Evolutionary conservation across 352 stramenopile species (phyloP), one percentile per base, ranked within the genome.

Genomic region (Pythium diclinum): DNA sequence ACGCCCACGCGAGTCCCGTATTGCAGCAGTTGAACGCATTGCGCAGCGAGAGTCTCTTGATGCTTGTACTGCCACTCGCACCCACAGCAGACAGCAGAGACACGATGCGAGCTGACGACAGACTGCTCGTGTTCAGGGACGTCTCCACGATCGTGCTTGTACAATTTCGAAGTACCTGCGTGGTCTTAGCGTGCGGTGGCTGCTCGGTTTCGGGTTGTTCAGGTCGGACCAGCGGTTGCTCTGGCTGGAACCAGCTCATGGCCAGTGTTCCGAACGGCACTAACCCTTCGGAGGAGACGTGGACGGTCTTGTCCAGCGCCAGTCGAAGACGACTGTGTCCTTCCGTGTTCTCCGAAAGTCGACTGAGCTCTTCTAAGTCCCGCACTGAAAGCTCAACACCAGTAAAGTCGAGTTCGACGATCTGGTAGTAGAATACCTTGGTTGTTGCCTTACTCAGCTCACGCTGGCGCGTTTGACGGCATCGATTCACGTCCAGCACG

Each of bases 31-130:
- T 67, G 25, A 78, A 72, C 0, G 63, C 55, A 8, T 66, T 63
- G 17, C 63, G 28, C 0, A 87, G 55, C 4, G 73, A 84, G n/a
- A 87, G 62, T 32, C 21, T 57, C n/a, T 8, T 47, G 9, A 21
- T 5, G 16, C 21, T 44, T 42, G 17, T 6, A 1, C 25, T 40
- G 14, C 40, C 47, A 23, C 25, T 48, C 3, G 32, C 19, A 30
- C 68, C 61, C 17, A 84, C 49, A 17, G 73, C 71, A 3, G 78
- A 84, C 56, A 83, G 80, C 0, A 87, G 59, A 25, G 76, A 74
- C 25, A 65, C 65, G 32, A 87, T 46, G 13, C 76, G 68, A 19
- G 51, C 59, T 14, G 36, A 25, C 17, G 62, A 73, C n/a, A 85
- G 30, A 28, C 36, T 17, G 46, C 63, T 78, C 28, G n/a, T 76